Percentiles rank a stretch among this genome's conserved stretches.
Evolutionary conservation across 2,329 filamentous ascomycete genomes (phyloP).

Genomic region (Penicillium sp.): DNA sequence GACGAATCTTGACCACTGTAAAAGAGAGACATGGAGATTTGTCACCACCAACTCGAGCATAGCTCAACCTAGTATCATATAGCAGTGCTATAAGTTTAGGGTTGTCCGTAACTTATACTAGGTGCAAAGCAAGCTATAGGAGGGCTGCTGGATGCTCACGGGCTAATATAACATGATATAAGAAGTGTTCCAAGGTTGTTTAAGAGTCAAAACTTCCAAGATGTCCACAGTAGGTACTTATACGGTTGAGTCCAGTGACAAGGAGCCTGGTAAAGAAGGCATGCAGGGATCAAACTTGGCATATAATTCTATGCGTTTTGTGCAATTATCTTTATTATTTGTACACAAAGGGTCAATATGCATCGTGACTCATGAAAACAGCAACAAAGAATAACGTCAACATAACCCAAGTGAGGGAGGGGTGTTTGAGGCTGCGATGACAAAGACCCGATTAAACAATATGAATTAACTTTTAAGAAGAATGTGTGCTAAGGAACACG

Average conservation of each 20-base stretch:
- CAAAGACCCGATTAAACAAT: not conserved
- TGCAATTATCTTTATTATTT: not conserved
- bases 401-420: not conserved
- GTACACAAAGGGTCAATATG: not conserved
- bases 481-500: not conserved
- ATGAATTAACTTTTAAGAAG: not conserved
- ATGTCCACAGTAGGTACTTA: not conserved
- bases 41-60: not conserved
- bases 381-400: not conserved
- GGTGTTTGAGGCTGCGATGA: not conserved
- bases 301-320: not conserved
- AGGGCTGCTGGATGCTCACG: not conserved
- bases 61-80: not conserved
- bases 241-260: not conserved
- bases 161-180: not conserved
- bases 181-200: too few relatives aligned
- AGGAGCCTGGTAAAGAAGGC: not conserved
- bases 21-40: too few relatives aligned
- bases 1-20: not conserved
- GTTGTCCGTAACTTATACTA: too few relatives aligned
- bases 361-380: not conserved
- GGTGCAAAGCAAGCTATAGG: not conserved
- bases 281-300: not conserved
- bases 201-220: not conserved
- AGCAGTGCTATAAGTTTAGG: not conserved